Conservation (phyloP, 257 asterid species). For the Solanum rostratum region DNA sequence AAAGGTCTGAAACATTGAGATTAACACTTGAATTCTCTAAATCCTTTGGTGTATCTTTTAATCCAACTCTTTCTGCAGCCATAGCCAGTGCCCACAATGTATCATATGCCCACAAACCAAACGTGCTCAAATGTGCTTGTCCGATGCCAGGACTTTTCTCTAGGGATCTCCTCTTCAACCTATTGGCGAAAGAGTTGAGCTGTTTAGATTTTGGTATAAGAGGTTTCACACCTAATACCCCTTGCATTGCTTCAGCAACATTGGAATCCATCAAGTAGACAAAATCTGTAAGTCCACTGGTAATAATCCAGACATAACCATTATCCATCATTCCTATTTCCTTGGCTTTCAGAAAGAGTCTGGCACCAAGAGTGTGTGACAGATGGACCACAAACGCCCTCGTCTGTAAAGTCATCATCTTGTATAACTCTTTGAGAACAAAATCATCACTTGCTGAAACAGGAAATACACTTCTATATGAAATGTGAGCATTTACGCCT, state of each 20-base stretch:
- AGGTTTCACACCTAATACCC: constrained; percentile 40
- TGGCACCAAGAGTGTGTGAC: constrained; percentile 8
- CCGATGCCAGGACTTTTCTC: not conserved
- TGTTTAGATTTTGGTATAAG: constrained; percentile 6
- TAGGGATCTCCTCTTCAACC: constrained; percentile 6
- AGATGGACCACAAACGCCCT: constrained; percentile 32
- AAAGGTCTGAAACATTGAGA: not conserved
- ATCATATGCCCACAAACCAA: constrained; percentile 41
- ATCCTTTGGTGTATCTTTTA: not conserved
- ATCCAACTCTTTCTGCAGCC: constrained; percentile 27
- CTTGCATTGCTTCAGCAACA: constrained; percentile 29
- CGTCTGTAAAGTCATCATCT: constrained; percentile 34
- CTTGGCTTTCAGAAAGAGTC: constrained; percentile 15
- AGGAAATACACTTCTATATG: constrained; percentile 29
- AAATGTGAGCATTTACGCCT: constrained; percentile 19
- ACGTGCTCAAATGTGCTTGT: constrained; percentile 8
- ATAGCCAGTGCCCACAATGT: constrained; percentile 35
- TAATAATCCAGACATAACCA: constrained; percentile 38
- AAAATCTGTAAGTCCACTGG: constrained; percentile 17
- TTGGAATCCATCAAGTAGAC: constrained; percentile 6
- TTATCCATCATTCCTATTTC: constrained; percentile 33
- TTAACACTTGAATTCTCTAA: not conserved
- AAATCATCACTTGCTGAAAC: constrained; percentile 22
- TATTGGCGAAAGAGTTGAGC: not conserved
- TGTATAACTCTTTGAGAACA: constrained; percentile 19